Evolutionary conservation across 495 filamentous ascomycete genomes (phyloP), one percentile per base, ranked within the genome.

Genomic region (Melanomma pulvis-pyrius): DNA sequence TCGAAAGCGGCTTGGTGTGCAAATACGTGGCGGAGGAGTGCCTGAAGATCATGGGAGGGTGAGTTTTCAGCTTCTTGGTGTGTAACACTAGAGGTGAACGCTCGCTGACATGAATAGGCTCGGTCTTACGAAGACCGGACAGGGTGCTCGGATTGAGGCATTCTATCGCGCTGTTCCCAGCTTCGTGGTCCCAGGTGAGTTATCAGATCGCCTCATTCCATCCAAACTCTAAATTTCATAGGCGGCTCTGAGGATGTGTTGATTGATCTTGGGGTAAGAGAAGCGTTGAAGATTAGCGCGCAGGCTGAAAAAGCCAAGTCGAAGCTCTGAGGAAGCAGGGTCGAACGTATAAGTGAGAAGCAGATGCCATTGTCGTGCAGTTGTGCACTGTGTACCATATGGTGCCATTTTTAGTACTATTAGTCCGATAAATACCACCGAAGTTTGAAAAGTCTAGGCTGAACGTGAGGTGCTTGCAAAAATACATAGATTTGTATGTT

Each of bases 21-120:
- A 67, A 63, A 58, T 70, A 70, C 46, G 68, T 70, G 4, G 68
- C 68, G 11, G 46, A 67, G 22, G 68, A 70, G 52, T 70, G 68
- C 32, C 25, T 70, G 62, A 70, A 70, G 62, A 70, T 70, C 41
- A 66, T 70, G 68, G 68, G 62, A 34, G 68, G 62, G 62, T 68
- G 17, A 61, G 67, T 62, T 1, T 52, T 30, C 11, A 28, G 1
- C 41, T 22, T 12, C 39, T 68, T 44, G 9, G n/a, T n/a, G n/a
- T n/a, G n/a, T n/a, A n/a, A n/a, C n/a, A n/a, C n/a, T n/a, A n/a
- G n/a, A n/a, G 2, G 2, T 44, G 39, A 12, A 44, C 17, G 4
- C 24, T 59, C 46, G 21, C 58, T 67, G 9, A 68, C 29, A 19
- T 24, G 13, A 15, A 57, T 46, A 57, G 54, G 15, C 25, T 57